Conservation (phyloP, 306 rosid genomes). For the Citrullus amarus region DNA sequence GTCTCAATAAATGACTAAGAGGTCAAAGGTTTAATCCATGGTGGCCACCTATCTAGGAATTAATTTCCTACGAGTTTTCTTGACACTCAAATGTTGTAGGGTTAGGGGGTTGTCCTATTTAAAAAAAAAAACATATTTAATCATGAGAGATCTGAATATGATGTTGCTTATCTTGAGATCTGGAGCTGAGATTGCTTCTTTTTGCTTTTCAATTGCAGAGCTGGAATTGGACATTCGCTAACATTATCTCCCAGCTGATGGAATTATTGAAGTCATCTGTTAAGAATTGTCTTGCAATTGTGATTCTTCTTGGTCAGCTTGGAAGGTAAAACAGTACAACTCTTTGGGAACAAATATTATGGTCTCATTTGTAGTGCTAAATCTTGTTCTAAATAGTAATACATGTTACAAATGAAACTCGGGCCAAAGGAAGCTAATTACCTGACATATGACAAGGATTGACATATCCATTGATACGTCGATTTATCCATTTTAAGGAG, state of each 20-base stretch:
- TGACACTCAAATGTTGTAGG: too few species aligned
- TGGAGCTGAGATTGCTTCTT: conserved; percentile 4
- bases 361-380: not conserved
- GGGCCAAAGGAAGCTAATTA: not conserved
- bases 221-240: conserved; percentile 57
- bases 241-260: conserved; percentile 48
- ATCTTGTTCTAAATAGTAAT: not conserved
- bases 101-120: too few species aligned
- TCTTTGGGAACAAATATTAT: not conserved
- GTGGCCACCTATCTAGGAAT: too few species aligned
- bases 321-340: conserved; percentile 51
- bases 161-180: conserved; percentile 3
- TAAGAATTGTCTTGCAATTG: conserved; percentile 32
- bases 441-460: not conserved
- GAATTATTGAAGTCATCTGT: conserved; percentile 37
- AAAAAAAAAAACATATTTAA: not conserved
- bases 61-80: too few species aligned
- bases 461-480: too few species aligned
- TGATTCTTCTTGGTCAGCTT: conserved; percentile 76
- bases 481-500: too few species aligned
- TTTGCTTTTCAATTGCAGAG: conserved; percentile 40
- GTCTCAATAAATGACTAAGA: too few species aligned
- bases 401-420: not conserved
- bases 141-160: not conserved
- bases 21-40: too few species aligned